Base-by-base conservation (phyloP, 2,329 filamentous ascomycete species). In the Diaporthe caulivora region DNA sequence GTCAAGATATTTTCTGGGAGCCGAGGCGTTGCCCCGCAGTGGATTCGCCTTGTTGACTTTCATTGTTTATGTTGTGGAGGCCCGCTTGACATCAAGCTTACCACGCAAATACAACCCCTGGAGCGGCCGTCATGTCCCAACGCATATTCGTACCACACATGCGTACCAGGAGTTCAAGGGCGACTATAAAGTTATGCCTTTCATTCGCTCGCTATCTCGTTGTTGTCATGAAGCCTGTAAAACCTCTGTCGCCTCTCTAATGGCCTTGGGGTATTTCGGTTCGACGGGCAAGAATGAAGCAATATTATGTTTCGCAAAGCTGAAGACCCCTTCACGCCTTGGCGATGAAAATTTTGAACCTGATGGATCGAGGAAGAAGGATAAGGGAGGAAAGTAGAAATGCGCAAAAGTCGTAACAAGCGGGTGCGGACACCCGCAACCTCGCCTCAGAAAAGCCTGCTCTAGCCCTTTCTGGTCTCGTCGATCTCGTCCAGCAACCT, bases 401-500 rank as follows among this genome's bases (percentile, higher is more conserved):
- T 2, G 37, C 3, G n/a, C 26, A 72, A 49, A 53, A 4, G 34
- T 37, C 62, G 60, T 40, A 54, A 44, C 54, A 40, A 29, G 29
- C 37, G 2, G 31, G 26, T 37, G 24, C 44, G n/a, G 37, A 24
- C 13, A 62, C 9, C 55, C 26, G 18, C 49, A 34, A 29, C 51
- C 29, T 47, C 58, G 24, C 57, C 58, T 72, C 42, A 42, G 42
- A 24, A 58, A 42, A 29, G 10, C 2, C 21, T 42, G 42, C 40
- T 47, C 54, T 74, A 75, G 67, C 72, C 78, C 77, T 80, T 82
- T 75, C 79, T 82, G 55, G 80, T 80, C 78, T 87, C 86, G 21
- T 88, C 87, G 29, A 90, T 84, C 76, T 91, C 89, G 60, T 86
- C 86, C 1, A 88, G 88, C 34, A 91, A 79, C 77, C 88, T 87